Conservation (phyloP, 2,329 filamentous ascomycete species). For the Dryadomyces sulphureus region DNA sequence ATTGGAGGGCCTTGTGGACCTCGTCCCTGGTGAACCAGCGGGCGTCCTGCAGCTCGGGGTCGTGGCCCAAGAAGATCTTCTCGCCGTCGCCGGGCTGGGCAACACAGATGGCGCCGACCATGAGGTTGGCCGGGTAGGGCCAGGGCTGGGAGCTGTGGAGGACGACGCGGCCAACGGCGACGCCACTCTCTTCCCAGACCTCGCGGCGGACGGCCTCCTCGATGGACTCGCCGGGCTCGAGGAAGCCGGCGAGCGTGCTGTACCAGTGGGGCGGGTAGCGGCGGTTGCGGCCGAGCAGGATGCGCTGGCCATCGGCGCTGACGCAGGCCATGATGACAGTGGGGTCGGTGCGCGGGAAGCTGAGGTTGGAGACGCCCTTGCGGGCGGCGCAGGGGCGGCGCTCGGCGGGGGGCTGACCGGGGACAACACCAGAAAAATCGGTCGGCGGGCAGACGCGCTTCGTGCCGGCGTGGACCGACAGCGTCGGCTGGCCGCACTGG, state of each 20-base stretch:
- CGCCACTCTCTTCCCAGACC: constrained; percentile 76
- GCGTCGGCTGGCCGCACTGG: constrained; percentile 69
- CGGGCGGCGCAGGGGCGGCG: constrained; percentile 67
- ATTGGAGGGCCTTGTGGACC: constrained; percentile 55
- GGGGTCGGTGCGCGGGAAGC: constrained; percentile 83
- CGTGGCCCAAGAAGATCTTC: constrained; percentile 67
- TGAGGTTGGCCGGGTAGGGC: constrained; percentile 73
- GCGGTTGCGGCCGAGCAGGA: constrained; percentile 75
- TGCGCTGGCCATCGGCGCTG: constrained; percentile 58
- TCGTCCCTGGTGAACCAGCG: constrained; percentile 79
- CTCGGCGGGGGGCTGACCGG: constrained; percentile 28
- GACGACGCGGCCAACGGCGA: constrained; percentile 60
- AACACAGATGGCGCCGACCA: constrained; percentile 82
- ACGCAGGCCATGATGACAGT: constrained; percentile 93
- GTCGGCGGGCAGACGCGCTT: constrained; percentile 66
- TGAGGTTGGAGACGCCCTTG: constrained; percentile 75
- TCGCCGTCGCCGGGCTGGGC: constrained; percentile 63
- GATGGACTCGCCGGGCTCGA: constrained; percentile 72
- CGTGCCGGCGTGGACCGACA: constrained; percentile 65
- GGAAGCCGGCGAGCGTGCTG: constrained; percentile 74
- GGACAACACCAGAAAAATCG: constrained; percentile 38
- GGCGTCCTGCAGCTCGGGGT: constrained; percentile 81
- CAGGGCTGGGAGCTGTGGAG: constrained; percentile 77
- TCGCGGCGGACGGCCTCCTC: constrained; percentile 74
- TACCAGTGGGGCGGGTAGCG: constrained; percentile 78